A percentile compares a stretch with the other conserved stretches of the same genome.
Evolutionary conservation across 345 rosid species (phyloP).

Genomic region (Psidium guajava): DNA sequence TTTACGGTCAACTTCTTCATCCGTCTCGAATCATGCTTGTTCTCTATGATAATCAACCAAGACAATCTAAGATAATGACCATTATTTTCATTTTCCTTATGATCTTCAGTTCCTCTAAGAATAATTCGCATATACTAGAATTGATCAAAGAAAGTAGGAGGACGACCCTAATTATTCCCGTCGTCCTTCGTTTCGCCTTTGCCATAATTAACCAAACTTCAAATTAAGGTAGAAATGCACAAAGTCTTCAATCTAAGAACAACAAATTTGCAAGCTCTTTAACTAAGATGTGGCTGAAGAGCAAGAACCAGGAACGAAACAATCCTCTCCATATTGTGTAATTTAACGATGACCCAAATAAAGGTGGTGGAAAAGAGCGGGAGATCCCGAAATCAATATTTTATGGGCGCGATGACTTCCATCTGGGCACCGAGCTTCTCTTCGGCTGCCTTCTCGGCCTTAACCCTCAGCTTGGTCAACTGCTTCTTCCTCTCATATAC

Average conservation of each 20-base stretch:
- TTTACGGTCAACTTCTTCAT: neutral
- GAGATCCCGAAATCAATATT: conserved; percentile 21
- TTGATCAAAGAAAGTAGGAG: neutral
- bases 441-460: conserved; percentile 73
- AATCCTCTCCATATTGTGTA: neutral
- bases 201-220: neutral
- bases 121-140: neutral
- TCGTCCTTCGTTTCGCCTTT: neutral
- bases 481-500: conserved; percentile 73
- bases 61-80: neutral
- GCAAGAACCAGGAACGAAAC: neutral
- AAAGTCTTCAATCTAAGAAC: neutral
- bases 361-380: neutral
- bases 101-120: neutral
- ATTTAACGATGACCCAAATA: neutral
- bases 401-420: conserved; percentile 52
- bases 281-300: neutral
- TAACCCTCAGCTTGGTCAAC: conserved; percentile 54
- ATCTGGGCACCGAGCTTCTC: conserved; percentile 71
- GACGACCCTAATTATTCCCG: neutral
- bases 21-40: neutral
- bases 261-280: neutral
- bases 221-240: neutral
- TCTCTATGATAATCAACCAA: neutral
- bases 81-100: neutral